phyloP scores from a whole-genome alignment of 495 filamentous ascomycete species.

The Aspergillus carlsbadensis region DNA sequence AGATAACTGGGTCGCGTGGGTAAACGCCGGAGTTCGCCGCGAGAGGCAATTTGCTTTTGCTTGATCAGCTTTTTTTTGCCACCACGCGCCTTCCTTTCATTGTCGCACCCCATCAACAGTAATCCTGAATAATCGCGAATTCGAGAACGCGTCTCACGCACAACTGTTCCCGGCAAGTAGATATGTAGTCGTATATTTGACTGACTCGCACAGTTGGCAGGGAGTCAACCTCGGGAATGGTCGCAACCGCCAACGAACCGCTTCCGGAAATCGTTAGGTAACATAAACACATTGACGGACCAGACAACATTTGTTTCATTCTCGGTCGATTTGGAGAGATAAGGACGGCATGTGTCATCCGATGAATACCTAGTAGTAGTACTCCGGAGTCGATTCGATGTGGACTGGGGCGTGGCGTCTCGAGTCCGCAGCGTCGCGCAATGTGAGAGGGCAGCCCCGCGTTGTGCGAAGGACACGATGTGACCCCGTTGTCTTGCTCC shows the following conservation, averaged over 20 bases:
- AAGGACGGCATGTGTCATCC: constrained; percentile 4
- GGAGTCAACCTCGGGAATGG: not conserved
- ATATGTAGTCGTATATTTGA: not conserved
- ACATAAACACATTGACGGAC: constrained; percentile 15
- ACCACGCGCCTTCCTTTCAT: not conserved
- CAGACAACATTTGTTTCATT: not conserved
- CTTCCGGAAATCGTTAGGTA: constrained; percentile 23
- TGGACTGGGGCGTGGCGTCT: not conserved
- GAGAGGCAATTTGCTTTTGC: constrained; percentile 3
- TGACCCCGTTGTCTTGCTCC: not conserved
- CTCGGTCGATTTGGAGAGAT: not conserved
- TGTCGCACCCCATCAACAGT: not conserved
- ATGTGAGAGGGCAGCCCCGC: not conserved
- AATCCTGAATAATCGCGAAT: no score
- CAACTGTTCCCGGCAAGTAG: no score
- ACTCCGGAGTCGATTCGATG: no score
- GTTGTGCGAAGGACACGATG: not conserved
- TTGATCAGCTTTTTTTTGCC: not conserved
- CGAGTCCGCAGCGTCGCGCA: not conserved
- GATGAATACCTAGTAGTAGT: no score
- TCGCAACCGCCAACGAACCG: constrained; percentile 13
- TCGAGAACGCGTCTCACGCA: no score
- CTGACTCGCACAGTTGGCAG: not conserved
- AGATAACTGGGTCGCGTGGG: not conserved
- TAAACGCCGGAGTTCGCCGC: constrained; percentile 20